These are phyloP conservation scores for Irpex lacteus DNA, from an alignment of 1,284 basidiomycete species.

Conservation along the genomic window DNA sequence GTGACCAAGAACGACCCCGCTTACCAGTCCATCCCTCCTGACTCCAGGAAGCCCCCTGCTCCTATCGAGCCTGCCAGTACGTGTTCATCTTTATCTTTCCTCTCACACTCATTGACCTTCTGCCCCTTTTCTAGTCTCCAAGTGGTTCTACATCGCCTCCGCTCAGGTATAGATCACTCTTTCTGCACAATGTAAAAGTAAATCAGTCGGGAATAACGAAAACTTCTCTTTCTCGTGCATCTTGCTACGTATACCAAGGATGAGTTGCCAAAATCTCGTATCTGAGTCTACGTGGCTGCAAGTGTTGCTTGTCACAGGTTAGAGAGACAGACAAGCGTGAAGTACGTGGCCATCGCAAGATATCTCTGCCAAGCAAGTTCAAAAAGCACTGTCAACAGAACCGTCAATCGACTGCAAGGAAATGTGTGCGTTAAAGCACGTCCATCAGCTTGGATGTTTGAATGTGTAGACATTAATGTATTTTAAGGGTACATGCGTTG, in stretches of 20 bases:
- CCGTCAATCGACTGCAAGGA: no score
- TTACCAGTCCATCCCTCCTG: conserved; percentile 72
- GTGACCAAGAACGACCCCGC: conserved; percentile 61
- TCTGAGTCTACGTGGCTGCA: neutral
- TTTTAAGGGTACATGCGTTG: conserved; percentile 9
- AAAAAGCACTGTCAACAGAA: no score
- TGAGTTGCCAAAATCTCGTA: neutral
- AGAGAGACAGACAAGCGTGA: neutral
- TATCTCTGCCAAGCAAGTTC: neutral
- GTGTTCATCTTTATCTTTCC: conserved; percentile 30
- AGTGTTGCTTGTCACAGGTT: neutral
- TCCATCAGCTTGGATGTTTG: no score
- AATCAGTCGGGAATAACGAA: conserved; percentile 7
- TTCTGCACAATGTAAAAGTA: conserved; percentile 18
- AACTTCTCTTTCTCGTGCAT: neutral
- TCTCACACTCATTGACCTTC: conserved; percentile 29
- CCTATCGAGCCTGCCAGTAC: conserved; percentile 86
- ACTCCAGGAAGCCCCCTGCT: conserved; percentile 80
- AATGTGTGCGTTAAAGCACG: no score
- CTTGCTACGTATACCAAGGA: neutral
- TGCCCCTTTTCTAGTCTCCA: conserved; percentile 57
- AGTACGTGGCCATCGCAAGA: neutral
- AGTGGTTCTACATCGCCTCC: conserved; percentile 89
- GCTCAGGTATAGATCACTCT: conserved; percentile 58
- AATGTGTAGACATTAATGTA: neutral